These are phyloP conservation scores for Zoysia pacifica DNA, from an alignment of 176 grass and related monocot genomes.

Conservation along the genomic window DNA sequence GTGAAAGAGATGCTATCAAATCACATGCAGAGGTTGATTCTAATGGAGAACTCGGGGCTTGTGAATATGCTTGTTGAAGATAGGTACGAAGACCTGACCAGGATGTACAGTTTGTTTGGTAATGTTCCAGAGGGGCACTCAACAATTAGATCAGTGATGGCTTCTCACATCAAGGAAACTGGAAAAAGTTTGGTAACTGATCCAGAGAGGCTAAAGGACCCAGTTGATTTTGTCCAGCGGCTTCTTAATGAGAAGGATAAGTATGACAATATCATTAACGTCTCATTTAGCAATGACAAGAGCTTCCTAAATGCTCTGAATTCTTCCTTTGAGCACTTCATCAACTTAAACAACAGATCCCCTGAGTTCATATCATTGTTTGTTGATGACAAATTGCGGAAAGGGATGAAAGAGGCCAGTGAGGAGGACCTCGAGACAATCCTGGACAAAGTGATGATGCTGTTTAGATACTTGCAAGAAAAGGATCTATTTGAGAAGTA, in stretches of 20 bases:
- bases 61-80: conserved; percentile 80
- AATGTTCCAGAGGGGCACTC: conserved; percentile 60
- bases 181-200: conserved; percentile 77
- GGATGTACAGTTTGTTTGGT: conserved; percentile 74
- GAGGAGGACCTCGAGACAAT: conserved; percentile 80
- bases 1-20: conserved; percentile 78
- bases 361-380: conserved; percentile 86
- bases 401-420: conserved; percentile 70
- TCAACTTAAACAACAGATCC: conserved; percentile 81
- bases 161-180: conserved; percentile 65
- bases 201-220: conserved; percentile 81
- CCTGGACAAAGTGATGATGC: conserved; percentile 76
- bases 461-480: conserved; percentile 88
- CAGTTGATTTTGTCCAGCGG: conserved; percentile 78
- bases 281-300: conserved; percentile 78
- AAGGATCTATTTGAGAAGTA: conserved; percentile 92
- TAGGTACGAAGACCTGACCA: conserved; percentile 70
- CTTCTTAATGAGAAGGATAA: conserved; percentile 79
- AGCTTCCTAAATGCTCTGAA: conserved; percentile 78
- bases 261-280: conserved; percentile 64
- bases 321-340: conserved; percentile 78
- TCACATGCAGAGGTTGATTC: conserved; percentile 76
- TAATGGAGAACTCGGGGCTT: conserved; percentile 84
- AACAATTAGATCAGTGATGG: conserved; percentile 70
- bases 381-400: conserved; percentile 86